Conservation (phyloP, 1,139 yeast genomes). For the Wickerhamiella infanticola region DNA sequence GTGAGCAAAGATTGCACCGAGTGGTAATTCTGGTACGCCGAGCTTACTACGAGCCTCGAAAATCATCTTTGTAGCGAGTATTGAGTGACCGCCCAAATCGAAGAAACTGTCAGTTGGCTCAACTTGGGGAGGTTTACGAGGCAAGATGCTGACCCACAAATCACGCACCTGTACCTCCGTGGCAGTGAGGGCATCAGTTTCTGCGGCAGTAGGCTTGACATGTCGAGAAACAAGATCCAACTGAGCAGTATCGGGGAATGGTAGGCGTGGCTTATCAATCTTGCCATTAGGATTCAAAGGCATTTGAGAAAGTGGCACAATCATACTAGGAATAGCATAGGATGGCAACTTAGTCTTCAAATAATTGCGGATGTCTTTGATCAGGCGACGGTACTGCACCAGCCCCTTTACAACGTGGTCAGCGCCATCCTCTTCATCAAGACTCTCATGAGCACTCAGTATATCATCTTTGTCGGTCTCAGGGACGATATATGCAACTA, state of each 20-base stretch:
- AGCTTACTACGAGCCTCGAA: constrained; percentile 72
- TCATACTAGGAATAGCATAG: constrained; percentile 84
- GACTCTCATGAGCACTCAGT: constrained; percentile 25
- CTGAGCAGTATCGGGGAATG: constrained; percentile 86
- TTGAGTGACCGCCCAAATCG: constrained; percentile 96
- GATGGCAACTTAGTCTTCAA: constrained; percentile 80
- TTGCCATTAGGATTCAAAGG: constrained; percentile 98
- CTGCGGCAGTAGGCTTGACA: constrained; percentile 15
- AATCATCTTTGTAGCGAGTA: constrained; percentile 92
- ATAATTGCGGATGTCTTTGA: constrained; percentile 65
- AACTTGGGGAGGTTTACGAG: constrained; percentile 66
- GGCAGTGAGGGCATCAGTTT: constrained; percentile 25
- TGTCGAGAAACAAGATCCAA: constrained; percentile 48
- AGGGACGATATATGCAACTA: constrained; percentile 86
- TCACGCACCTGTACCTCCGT: constrained; percentile 58
- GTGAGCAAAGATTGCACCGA: constrained; percentile 75
- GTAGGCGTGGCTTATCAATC: constrained; percentile 92
- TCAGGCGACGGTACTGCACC: constrained; percentile 56
- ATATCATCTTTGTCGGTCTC: constrained; percentile 31
- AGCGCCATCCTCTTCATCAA: constrained; percentile 35
- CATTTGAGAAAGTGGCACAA: constrained; percentile 70
- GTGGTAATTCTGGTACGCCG: constrained; percentile 57
- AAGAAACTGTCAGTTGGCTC: constrained; percentile 79
- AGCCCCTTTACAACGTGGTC: constrained; percentile 53
- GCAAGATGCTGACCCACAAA: constrained; percentile 74